These are phyloP conservation scores for Ramalina intermedia DNA, from an alignment of 495 filamentous ascomycete genomes.

Conservation along the genomic window DNA sequence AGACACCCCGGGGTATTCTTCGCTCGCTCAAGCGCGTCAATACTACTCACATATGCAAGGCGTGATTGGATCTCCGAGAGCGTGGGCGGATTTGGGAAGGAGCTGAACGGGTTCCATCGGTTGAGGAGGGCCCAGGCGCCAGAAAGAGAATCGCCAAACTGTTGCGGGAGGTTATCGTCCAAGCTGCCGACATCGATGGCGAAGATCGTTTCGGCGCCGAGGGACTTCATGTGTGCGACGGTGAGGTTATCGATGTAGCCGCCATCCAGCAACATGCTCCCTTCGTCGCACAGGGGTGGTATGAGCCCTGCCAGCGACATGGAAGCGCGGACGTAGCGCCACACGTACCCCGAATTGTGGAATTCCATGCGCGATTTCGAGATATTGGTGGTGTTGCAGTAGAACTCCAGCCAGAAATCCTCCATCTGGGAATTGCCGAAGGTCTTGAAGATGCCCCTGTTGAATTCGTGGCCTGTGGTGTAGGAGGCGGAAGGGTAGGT, in stretches of 20 bases:
- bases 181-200: constrained; percentile 87
- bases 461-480: constrained; percentile 97
- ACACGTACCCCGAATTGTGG: constrained; percentile 89
- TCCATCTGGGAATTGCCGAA: constrained; percentile 95
- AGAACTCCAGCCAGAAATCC: constrained; percentile 97
- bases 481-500: constrained; percentile 93
- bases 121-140: constrained; percentile 89
- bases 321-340: constrained; percentile 88
- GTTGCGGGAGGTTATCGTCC: constrained; percentile 80
- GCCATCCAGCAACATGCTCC: constrained; percentile 88
- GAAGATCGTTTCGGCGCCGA: constrained; percentile 88
- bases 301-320: constrained; percentile 91
- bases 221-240: constrained; percentile 88
- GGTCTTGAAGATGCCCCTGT: constrained; percentile 96
- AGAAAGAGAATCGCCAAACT: constrained; percentile 86
- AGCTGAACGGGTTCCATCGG: constrained; percentile 90
- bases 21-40: constrained; percentile 85
- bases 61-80: constrained; percentile 90
- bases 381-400: constrained; percentile 98
- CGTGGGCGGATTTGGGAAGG: constrained; percentile 78
- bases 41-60: constrained; percentile 82
- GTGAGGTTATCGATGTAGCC: constrained; percentile 97
- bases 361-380: constrained; percentile 76
- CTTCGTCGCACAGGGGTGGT: constrained; percentile 90
- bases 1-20: constrained; percentile 77